Conservation (phyloP, 768 basidiomycete genomes). For the Galerina marginata region DNA sequence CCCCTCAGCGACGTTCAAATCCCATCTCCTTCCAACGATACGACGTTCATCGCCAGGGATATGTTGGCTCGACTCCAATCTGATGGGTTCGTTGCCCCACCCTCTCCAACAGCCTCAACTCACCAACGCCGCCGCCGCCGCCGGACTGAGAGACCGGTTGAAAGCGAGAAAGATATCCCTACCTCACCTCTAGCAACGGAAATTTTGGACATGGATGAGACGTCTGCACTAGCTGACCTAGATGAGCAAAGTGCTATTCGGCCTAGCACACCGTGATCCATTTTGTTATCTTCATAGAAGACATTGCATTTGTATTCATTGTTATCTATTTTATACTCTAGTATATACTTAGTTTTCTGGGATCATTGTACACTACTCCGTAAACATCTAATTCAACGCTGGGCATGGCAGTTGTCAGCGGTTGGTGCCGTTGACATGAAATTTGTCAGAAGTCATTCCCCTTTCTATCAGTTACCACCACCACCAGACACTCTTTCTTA, state of each 20-base stretch:
- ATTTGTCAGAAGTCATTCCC: neutral
- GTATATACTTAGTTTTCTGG: conserved; percentile 10
- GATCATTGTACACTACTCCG: conserved; percentile 4
- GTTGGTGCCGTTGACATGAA: neutral
- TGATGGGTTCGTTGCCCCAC: conserved; percentile 64
- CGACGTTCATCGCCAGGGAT: conserved; percentile 68
- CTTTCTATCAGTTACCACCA: conserved; percentile 1
- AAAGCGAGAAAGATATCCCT: conserved; percentile 32
- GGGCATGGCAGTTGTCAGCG: neutral
- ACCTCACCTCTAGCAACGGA: conserved; percentile 38
- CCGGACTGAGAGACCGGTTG: conserved; percentile 35
- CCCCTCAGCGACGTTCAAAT: conserved; percentile 38
- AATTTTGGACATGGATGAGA: conserved; percentile 34
- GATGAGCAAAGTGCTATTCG: neutral
- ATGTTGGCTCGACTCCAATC: conserved; percentile 80
- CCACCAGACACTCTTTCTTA: conserved; percentile 13
- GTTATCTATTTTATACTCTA: conserved; percentile 6
- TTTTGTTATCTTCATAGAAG: neutral
- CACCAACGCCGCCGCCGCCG: conserved; percentile 45
- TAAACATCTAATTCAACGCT: conserved; percentile 2
- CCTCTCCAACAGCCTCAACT: conserved; percentile 54
- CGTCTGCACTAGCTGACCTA: conserved; percentile 21
- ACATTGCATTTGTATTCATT: neutral
- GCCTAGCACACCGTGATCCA: neutral
- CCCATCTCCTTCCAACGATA: conserved; percentile 41